Evolutionary conservation across 345 rosid genomes (phyloP).

Genomic region (Luvunga scandens): DNA sequence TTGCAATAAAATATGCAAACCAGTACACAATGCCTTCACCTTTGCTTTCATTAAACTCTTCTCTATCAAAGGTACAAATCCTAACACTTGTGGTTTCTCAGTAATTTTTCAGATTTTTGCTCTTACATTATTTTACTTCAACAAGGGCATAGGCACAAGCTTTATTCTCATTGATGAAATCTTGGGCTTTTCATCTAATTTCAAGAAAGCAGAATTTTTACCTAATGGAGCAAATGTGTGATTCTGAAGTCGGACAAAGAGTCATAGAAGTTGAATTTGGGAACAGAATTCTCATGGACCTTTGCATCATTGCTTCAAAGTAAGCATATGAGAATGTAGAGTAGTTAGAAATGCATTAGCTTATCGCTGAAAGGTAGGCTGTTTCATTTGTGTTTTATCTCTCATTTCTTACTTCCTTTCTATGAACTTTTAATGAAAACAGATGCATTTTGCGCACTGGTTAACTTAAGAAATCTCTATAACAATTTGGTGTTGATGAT

Average conservation of each 20-base stretch:
- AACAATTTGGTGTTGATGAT: conserved; percentile 81
- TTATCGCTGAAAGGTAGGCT: conserved; percentile 74
- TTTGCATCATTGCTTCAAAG: conserved; percentile 78
- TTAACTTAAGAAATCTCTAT: conserved; percentile 61
- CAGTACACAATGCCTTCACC: too few relatives aligned
- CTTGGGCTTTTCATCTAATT: too few relatives aligned
- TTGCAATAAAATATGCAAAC: background rate
- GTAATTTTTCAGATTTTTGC: too few relatives aligned
- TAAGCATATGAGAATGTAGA: conserved; percentile 72
- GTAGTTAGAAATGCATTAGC: conserved; percentile 55
- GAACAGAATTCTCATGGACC: conserved; percentile 53
- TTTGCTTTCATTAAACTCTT: too few relatives aligned
- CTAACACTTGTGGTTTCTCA: too few relatives aligned
- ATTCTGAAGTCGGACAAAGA: conserved; percentile 25
- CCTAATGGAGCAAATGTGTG: conserved; percentile 30
- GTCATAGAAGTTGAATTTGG: conserved; percentile 27
- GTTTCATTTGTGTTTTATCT: background rate
- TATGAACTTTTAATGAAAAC: conserved; percentile 14
- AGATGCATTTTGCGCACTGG: conserved; percentile 79
- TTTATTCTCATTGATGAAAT: too few relatives aligned
- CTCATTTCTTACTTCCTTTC: background rate
- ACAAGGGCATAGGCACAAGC: too few relatives aligned
- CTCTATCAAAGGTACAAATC: too few relatives aligned
- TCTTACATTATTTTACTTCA: too few relatives aligned
- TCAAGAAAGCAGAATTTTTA: background rate